phyloP scores from a whole-genome alignment of 257 asterid species.

The Linderniella brevidens region DNA sequence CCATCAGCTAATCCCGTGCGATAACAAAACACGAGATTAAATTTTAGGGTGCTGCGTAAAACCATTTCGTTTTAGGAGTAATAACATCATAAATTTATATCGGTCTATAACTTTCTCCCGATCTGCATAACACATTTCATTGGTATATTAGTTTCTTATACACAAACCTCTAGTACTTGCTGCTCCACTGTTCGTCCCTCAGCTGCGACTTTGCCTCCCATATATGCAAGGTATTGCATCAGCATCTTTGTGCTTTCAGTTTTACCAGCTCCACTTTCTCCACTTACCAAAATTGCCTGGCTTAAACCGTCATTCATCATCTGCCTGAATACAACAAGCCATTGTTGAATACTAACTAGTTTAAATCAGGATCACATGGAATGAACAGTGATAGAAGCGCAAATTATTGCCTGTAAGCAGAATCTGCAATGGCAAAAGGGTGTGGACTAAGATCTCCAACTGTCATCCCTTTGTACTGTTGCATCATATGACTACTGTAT shows the following conservation, averaged over 20 bases:
- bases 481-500: constrained; percentile 50
- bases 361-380: constrained; percentile 6
- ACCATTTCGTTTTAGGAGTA: no score
- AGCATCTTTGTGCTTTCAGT: constrained; percentile 84
- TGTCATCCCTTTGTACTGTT: constrained; percentile 51
- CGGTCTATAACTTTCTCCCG: background rate
- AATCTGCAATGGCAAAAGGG: constrained; percentile 85
- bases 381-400: background rate
- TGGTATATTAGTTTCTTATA: constrained; percentile 6
- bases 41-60: no score
- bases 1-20: no score
- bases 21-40: no score
- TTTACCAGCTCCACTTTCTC: constrained; percentile 97
- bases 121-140: background rate
- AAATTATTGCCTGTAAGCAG: constrained; percentile 58
- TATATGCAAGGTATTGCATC: constrained; percentile 78
- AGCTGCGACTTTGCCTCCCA: constrained; percentile 57
- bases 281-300: constrained; percentile 86
- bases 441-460: constrained; percentile 79
- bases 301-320: constrained; percentile 63
- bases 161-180: constrained; percentile 82
- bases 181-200: constrained; percentile 72
- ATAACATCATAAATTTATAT: no score
- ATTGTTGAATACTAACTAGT: constrained; percentile 8
- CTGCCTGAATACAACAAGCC: constrained; percentile 30